Conservation (phyloP, 805 yeast species). For the Hanseniaspora lachancei region DNA sequence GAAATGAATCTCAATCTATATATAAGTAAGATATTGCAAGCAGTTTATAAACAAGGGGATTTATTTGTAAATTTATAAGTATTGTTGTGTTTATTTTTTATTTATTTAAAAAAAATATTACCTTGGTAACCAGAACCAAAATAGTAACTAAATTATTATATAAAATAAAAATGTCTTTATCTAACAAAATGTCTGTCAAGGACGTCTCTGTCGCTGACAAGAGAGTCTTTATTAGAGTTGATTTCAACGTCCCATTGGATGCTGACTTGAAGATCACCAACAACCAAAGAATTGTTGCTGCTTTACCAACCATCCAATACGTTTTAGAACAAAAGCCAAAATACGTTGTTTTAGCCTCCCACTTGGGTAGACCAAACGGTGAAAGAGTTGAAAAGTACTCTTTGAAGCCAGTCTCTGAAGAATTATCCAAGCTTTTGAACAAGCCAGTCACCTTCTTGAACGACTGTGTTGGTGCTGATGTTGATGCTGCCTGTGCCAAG, state of each 20-base stretch:
- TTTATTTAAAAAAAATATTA: not conserved
- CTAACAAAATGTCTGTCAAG: slow-evolving; percentile 83
- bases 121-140: not conserved
- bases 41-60: no score
- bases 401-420: slow-evolving; percentile 83
- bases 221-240: slow-evolving; percentile 98
- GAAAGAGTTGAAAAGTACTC: slow-evolving; percentile 75
- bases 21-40: no score
- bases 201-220: slow-evolving; percentile 78
- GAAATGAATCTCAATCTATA: no score
- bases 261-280: slow-evolving; percentile 86
- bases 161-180: slow-evolving; percentile 59
- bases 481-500: slow-evolving; percentile 60
- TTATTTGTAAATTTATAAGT: no score
- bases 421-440: slow-evolving; percentile 65
- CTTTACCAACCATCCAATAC: slow-evolving; percentile 94
- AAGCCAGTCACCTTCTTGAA: slow-evolving; percentile 64
- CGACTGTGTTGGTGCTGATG: slow-evolving; percentile 90
- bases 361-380: slow-evolving; percentile 99
- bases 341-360: slow-evolving; percentile 86
- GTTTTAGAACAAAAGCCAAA: slow-evolving; percentile 85
- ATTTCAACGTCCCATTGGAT: slow-evolving; percentile 89
- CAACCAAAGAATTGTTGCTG: slow-evolving; percentile 99
- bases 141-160: not conserved
- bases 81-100: not conserved